Conservation (phyloP, 106 monocot species). For the Dendrobium huoshanense region DNA sequence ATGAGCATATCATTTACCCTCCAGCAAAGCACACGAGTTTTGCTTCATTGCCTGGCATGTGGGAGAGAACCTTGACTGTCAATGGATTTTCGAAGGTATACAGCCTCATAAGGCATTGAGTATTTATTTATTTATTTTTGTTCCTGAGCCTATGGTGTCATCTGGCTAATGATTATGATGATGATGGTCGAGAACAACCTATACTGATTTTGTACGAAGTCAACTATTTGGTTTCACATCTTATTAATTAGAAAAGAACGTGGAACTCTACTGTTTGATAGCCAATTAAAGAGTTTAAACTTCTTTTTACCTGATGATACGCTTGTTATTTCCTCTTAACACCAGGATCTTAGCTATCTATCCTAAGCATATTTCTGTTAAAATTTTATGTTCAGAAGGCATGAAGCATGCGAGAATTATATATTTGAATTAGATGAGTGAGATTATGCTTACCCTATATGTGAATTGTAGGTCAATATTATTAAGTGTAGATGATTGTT, state of each 20-base stretch:
- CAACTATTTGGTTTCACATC: neutral
- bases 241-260: neutral
- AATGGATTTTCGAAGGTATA: constrained; percentile 98
- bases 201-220: neutral
- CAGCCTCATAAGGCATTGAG: neutral
- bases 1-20: constrained; percentile 94
- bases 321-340: neutral
- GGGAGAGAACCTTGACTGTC: constrained; percentile 90
- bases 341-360: neutral
- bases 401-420: neutral
- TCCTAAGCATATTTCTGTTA: neutral
- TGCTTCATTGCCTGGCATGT: constrained; percentile 97
- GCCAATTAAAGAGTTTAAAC: neutral
- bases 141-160: neutral
- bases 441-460: neutral
- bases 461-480: neutral
- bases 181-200: neutral
- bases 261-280: neutral
- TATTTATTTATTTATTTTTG: neutral
- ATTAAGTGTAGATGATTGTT: neutral
- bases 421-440: neutral
- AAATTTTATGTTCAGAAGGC: neutral
- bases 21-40: constrained; percentile 94
- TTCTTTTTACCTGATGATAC: neutral
- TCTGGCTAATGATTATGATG: neutral